Percentiles rank a stretch among this genome's conserved stretches.
These are phyloP conservation scores for Begonia fuchsioides DNA, from an alignment of 306 rosid species.

Conservation along the genomic window DNA sequence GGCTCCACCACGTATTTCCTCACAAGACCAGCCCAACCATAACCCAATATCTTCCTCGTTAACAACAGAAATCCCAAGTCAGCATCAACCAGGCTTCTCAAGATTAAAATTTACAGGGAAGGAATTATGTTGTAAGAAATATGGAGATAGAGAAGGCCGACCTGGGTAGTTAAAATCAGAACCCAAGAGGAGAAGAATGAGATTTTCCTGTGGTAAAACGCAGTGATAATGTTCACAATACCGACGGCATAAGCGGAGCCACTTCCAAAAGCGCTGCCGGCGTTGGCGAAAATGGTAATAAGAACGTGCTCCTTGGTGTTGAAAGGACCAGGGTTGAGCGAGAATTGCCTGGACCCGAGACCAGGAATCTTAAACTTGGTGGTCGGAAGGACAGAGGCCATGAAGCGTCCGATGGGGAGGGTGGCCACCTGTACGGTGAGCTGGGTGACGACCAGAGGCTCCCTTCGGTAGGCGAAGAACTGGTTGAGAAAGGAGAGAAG, in stretches of 20 bases:
- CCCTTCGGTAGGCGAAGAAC: slow-evolving; percentile 62
- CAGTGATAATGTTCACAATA: slow-evolving; percentile 47
- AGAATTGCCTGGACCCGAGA: slow-evolving; percentile 18
- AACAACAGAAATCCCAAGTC: too few species aligned
- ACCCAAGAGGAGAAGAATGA: slow-evolving; percentile 48
- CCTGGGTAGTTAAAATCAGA: slow-evolving; percentile 63
- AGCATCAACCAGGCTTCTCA: too few species aligned
- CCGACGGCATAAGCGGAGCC: slow-evolving; percentile 56
- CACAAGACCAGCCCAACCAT: slow-evolving; percentile 59
- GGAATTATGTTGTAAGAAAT: too few species aligned
- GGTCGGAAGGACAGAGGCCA: slow-evolving; percentile 35
- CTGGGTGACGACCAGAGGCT: slow-evolving; percentile 45
- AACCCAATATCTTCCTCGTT: slow-evolving; percentile 10
- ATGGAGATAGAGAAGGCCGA: not conserved
- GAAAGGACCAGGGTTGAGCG: slow-evolving; percentile 72
- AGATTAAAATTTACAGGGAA: too few species aligned
- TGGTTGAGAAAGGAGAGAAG: slow-evolving; percentile 64
- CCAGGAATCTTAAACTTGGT: slow-evolving; percentile 33
- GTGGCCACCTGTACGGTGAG: slow-evolving; percentile 50
- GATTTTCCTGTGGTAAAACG: slow-evolving; percentile 36
- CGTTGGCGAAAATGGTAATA: slow-evolving; percentile 69
- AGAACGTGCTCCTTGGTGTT: slow-evolving; percentile 82
- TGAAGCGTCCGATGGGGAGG: slow-evolving; percentile 60
- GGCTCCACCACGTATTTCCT: slow-evolving; percentile 67
- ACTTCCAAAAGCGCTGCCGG: slow-evolving; percentile 49